These are phyloP conservation scores for Centrapalus pauciflorus DNA, from an alignment of 129 eudicot genomes.

Conservation along the genomic window DNA sequence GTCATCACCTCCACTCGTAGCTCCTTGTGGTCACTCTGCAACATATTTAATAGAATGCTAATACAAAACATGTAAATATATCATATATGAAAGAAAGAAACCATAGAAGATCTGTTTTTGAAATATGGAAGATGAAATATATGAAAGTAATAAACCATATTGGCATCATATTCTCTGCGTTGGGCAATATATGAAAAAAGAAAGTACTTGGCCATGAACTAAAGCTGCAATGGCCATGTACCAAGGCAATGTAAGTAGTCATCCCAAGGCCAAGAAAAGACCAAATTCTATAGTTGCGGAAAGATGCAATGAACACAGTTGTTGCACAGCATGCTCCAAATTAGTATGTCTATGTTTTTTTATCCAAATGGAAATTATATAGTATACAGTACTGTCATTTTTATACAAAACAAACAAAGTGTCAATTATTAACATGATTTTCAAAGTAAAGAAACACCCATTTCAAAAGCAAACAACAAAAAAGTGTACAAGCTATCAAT, in stretches of 20 bases:
- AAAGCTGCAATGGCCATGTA: slow-evolving; percentile 53
- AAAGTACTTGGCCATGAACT: slow-evolving; percentile 52
- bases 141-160: too few relatives aligned
- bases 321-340: slow-evolving; percentile 95
- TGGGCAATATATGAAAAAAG: too few relatives aligned
- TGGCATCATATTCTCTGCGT: neutral
- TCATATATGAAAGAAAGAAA: too few relatives aligned
- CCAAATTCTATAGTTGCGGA: slow-evolving; percentile 51
- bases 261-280: slow-evolving; percentile 50
- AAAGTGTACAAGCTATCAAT: slow-evolving; percentile 91
- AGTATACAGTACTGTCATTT: slow-evolving; percentile 68
- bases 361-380: slow-evolving; percentile 80
- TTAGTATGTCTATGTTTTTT: slow-evolving; percentile 89
- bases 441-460: neutral
- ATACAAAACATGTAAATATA: too few relatives aligned
- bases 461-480: slow-evolving; percentile 12
- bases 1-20: too few relatives aligned
- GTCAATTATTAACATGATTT: neutral
- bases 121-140: too few relatives aligned
- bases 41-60: too few relatives aligned
- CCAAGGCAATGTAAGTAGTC: slow-evolving; percentile 68
- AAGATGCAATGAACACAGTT: slow-evolving; percentile 74
- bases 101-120: slow-evolving; percentile 18
- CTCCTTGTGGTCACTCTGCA: too few relatives aligned
- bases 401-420: neutral